Evolutionary conservation across 164 flowering plant genomes (phyloP).

Genomic region (Aristolochia contorta): DNA sequence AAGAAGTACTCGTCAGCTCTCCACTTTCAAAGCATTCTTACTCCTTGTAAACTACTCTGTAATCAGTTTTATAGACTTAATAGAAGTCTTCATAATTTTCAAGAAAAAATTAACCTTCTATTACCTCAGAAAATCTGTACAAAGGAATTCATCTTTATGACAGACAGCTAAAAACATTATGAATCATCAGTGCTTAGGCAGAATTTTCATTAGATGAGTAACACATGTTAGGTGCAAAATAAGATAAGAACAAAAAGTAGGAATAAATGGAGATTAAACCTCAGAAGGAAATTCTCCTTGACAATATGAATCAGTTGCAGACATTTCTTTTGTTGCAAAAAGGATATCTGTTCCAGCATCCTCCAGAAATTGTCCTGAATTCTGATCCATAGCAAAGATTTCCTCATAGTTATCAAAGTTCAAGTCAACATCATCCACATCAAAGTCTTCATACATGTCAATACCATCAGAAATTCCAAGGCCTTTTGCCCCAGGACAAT

Average conservation of each 20-base stretch:
- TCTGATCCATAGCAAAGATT: constrained; percentile 57
- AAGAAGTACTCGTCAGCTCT: no score
- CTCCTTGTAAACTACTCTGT: no score
- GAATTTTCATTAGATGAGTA: no score
- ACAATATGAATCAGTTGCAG: constrained; percentile 41
- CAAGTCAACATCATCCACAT: constrained; percentile 70
- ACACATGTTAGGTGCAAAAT: not conserved
- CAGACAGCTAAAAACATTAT: no score
- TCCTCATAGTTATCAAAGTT: constrained; percentile 80
- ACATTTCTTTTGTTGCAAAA: constrained; percentile 47
- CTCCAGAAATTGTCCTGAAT: constrained; percentile 54
- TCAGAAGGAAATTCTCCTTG: constrained; percentile 44
- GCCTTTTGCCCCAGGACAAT: constrained; percentile 30
- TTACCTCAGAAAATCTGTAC: no score
- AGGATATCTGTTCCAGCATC: constrained; percentile 72
- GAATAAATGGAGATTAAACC: constrained; percentile 22
- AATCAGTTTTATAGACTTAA: no score
- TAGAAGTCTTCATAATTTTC: no score
- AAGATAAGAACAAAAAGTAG: no score
- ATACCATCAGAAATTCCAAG: constrained; percentile 38
- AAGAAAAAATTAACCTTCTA: no score
- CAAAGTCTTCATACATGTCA: constrained; percentile 48
- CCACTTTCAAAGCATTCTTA: no score
- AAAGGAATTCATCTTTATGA: no score
- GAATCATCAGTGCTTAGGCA: no score